Conservation (phyloP, 352 stramenopile species). For the Globisporangium okanoganense region DNA sequence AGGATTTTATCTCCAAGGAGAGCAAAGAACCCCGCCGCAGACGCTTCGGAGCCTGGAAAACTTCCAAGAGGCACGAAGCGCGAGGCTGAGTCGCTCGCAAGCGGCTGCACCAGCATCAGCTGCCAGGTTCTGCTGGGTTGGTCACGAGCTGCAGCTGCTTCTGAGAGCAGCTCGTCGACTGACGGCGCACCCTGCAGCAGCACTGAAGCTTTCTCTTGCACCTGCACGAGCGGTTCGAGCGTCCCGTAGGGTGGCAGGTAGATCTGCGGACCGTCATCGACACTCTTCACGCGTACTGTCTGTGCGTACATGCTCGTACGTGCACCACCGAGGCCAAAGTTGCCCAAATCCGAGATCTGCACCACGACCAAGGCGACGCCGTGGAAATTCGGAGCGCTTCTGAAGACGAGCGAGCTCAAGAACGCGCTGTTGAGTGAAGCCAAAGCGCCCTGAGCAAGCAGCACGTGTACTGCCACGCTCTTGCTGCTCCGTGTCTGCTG, state of each 20-base stretch:
- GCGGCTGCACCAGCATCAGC: conserved; percentile 26
- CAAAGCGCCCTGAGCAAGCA: conserved; percentile 23
- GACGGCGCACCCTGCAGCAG: conserved; percentile 37
- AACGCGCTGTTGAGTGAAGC: conserved; percentile 31
- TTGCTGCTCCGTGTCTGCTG: conserved; percentile 1
- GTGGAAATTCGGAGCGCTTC: conserved; percentile 22
- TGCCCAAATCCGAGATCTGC: conserved; percentile 35
- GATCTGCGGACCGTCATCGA: conserved; percentile 39
- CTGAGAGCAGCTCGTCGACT: conserved; percentile 5
- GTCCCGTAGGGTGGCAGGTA: conserved; percentile 33
- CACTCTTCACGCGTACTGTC: conserved; percentile 27
- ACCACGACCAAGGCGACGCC: conserved; percentile 27
- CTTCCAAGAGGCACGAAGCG: conserved; percentile 18
- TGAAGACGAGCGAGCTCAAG: conserved; percentile 37
- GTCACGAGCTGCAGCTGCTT: neutral
- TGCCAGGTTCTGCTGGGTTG: conserved; percentile 10
- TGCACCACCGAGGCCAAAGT: conserved; percentile 24
- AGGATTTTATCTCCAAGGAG: conserved; percentile 18
- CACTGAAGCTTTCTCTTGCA: conserved; percentile 34
- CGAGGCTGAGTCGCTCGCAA: conserved; percentile 20
- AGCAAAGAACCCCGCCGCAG: conserved; percentile 23
- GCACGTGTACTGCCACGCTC: conserved; percentile 1
- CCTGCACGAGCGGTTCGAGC: conserved; percentile 27
- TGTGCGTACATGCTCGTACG: conserved; percentile 30
- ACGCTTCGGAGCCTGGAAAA: conserved; percentile 11